phyloP scores from a whole-genome alignment of 805 yeast species.

The Candida jianshihensis region DNA sequence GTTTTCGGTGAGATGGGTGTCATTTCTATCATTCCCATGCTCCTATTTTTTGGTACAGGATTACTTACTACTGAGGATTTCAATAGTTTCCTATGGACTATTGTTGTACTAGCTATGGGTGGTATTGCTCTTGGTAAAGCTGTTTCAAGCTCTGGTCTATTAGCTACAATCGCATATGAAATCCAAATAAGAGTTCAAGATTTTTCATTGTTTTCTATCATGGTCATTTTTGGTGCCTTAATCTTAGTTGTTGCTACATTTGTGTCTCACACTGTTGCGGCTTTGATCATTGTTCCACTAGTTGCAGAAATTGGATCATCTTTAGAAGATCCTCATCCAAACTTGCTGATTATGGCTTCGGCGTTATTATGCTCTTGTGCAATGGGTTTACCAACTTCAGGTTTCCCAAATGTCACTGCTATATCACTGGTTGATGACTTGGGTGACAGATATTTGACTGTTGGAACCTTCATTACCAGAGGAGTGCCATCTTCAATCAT shows the following conservation, averaged over 20 bases:
- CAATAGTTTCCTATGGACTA: constrained; percentile 95
- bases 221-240: constrained; percentile 73
- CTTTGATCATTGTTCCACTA: constrained; percentile 84
- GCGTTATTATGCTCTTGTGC: constrained; percentile 82
- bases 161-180: constrained; percentile 65
- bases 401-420: constrained; percentile 97
- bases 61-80: constrained; percentile 82
- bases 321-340: constrained; percentile 73
- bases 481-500: constrained; percentile 86
- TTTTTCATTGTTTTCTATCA: constrained; percentile 65
- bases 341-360: constrained; percentile 61
- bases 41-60: constrained; percentile 91
- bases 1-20: constrained; percentile 96
- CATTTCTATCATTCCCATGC: constrained; percentile 81
- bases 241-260: constrained; percentile 86
- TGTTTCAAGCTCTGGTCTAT: constrained; percentile 83
- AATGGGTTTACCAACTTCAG: constrained; percentile 96
- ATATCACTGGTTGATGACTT: constrained; percentile 90
- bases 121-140: constrained; percentile 95
- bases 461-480: constrained; percentile 75
- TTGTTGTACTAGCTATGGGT: constrained; percentile 94
- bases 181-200: constrained; percentile 63
- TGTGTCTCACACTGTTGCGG: constrained; percentile 96
- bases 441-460: constrained; percentile 85
- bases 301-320: constrained; percentile 84